Evolutionary conservation across 805 yeast species (phyloP).

Genomic region (Citeromyces matritensis): DNA sequence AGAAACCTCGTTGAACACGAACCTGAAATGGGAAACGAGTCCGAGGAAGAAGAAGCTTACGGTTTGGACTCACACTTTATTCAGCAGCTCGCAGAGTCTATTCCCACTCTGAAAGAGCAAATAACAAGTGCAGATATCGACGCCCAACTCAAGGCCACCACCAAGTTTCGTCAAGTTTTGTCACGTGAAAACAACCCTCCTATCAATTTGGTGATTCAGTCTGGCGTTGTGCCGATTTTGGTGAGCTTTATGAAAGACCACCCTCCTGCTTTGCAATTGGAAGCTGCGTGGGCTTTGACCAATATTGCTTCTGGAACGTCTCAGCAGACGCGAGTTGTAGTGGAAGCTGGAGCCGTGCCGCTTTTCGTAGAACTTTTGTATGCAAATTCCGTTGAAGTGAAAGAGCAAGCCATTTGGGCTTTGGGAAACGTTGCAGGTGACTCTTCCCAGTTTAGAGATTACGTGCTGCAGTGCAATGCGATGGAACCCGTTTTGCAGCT

Average conservation of each 20-base stretch:
- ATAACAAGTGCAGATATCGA: conserved; percentile 66
- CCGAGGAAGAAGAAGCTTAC: conserved; percentile 36
- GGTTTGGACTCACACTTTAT: conserved; percentile 27
- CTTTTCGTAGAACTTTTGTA: conserved; percentile 69
- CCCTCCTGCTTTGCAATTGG: conserved; percentile 82
- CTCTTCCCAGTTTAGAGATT: conserved; percentile 80
- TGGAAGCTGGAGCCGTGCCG: conserved; percentile 91
- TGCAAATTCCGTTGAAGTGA: conserved; percentile 78
- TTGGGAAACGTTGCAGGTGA: conserved; percentile 98
- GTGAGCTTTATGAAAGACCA: conserved; percentile 75
- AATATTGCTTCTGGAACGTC: conserved; percentile 93
- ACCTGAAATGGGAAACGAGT: conserved; percentile 27
- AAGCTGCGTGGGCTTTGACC: conserved; percentile 99
- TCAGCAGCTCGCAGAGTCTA: conserved; percentile 40
- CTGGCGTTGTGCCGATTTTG: conserved; percentile 87
- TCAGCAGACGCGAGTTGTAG: conserved; percentile 80
- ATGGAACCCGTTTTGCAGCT: conserved; percentile 76
- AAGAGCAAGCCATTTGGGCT: conserved; percentile 99
- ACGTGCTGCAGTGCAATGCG: conserved; percentile 71
- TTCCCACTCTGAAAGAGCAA: conserved; percentile 77
- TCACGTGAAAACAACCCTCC: conserved; percentile 96
- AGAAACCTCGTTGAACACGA: conserved; percentile 46
- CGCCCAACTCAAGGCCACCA: conserved; percentile 75
- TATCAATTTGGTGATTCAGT: conserved; percentile 79
- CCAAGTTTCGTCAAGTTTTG: conserved; percentile 83